These are phyloP conservation scores for Aureobasidium melanogenum DNA, from an alignment of 2,329 filamentous ascomycete genomes.

Conservation along the genomic window DNA sequence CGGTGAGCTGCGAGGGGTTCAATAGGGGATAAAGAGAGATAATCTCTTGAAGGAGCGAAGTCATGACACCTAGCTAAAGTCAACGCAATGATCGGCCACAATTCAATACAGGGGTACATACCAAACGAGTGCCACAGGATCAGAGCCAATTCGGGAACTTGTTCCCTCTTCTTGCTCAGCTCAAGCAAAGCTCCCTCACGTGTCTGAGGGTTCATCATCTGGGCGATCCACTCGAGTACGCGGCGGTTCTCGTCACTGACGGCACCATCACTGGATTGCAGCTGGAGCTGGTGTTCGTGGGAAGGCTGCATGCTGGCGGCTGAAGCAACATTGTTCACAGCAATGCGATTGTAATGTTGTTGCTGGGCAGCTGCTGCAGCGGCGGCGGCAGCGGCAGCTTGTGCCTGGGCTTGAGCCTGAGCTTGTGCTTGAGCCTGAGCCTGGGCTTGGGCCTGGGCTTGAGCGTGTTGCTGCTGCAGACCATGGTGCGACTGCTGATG, in stretches of 20 bases:
- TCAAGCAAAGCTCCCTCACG: constrained; percentile 88
- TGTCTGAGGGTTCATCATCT: constrained; percentile 77
- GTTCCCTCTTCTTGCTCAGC: constrained; percentile 96
- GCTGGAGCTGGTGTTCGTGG: constrained; percentile 7
- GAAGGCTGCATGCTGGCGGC: constrained; percentile 1
- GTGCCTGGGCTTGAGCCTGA: constrained; percentile 22
- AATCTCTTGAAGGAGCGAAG: constrained; percentile 91
- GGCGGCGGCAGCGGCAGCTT: constrained; percentile 40
- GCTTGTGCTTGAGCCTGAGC: constrained; percentile 30
- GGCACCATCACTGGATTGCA: constrained; percentile 2
- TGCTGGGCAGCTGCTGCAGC: constrained; percentile 38
- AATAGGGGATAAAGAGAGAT: constrained; percentile 96
- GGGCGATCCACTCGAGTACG: constrained; percentile 87
- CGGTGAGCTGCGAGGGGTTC: constrained; percentile 93
- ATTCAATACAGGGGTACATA: constrained; percentile 38
- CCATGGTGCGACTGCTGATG: constrained; percentile 44
- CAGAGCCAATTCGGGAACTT: constrained; percentile 89
- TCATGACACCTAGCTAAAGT: constrained; percentile 76
- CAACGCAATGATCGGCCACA: neutral
- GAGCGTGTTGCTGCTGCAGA: constrained; percentile 46
- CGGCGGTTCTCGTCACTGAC: constrained; percentile 73
- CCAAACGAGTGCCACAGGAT: constrained; percentile 99
- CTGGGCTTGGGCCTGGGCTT: constrained; percentile 28
- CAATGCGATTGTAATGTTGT: constrained; percentile 28
- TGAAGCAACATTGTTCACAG: constrained; percentile 25